Evolutionary conservation across 1,284 basidiomycete genomes (phyloP), one percentile per base, ranked within the genome.

Genomic region (Cryptococcus sp.): DNA sequence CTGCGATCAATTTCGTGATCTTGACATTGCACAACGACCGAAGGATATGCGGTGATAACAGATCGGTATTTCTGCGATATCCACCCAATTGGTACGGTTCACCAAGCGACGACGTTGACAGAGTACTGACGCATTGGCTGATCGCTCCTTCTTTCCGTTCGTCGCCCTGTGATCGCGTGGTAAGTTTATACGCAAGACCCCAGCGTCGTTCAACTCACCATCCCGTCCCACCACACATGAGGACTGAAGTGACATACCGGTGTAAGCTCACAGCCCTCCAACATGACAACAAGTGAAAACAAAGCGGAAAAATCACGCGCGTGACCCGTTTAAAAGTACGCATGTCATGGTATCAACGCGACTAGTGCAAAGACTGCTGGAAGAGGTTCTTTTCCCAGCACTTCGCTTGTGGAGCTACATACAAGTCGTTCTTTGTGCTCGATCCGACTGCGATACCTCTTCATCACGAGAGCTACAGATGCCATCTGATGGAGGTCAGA

Each of bases 21-120:
- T 87, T 85, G 78, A 95, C 82, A 71, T 94, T 92, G 72, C 86
- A 84, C 25, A 97, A 81, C 0, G 90, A 90, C 54, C 94, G 89
- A 41, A 96, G 83, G 70, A 95, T 91, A 75, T 93, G 85, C 0
- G 93, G 92, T 73, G 88, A 84, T 48, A 87, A 83, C 5, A 97
- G 83, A 81, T 96, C 92, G 38, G 54, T 43, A n/a, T 51, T 46
- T 23, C 75, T 65, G 63, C 25, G n/a, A 3, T 42, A 20, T 46
- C 15, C 7, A 22, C 8, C 6, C 42, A 22, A 45, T n/a, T 2
- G n/a, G 8, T 3, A 19, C 6, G 16, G n/a, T 7, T 8, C n/a
- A 22, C n/a, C 42, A n/a, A 22, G 54, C 19, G 16, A 48, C 19
- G 3, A 40, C 13, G 27, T n/a, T 25, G 23, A 50, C 47, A 38